Conservation (phyloP, 2,329 filamentous ascomycete genomes). For the Purpureocillium takamizusanense region DNA sequence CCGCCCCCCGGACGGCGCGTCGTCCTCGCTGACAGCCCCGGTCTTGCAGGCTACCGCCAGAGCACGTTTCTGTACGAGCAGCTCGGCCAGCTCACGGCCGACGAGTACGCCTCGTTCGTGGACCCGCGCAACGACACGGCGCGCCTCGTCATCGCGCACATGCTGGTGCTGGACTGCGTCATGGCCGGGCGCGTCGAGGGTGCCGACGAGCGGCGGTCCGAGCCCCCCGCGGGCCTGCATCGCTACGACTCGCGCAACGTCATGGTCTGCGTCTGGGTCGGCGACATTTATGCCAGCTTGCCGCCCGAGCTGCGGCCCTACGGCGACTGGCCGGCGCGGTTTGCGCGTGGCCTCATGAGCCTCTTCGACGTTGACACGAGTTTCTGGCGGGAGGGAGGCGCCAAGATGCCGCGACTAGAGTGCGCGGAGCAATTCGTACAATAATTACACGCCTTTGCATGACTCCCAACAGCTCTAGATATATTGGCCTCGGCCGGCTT, state of each 20-base stretch:
- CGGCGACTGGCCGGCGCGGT: conserved; percentile 20
- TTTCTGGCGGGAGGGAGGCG: conserved; percentile 1
- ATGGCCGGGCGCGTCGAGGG: conserved; percentile 14
- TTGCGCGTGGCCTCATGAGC: conserved; percentile 10
- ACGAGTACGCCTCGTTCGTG: conserved; percentile 22
- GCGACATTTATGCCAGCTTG: conserved; percentile 22
- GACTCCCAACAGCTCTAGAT: too few species aligned
- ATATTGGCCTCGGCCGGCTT: too few species aligned
- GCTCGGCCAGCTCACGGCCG: conserved; percentile 14
- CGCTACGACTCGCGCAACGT: conserved; percentile 13
- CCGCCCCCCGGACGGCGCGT: too few species aligned
- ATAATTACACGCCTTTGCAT: too few species aligned
- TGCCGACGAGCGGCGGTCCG: conserved; percentile 1
- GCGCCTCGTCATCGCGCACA: conserved; percentile 27
- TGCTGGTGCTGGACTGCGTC: conserved; percentile 22
- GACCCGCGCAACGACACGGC: conserved; percentile 19
- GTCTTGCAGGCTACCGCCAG: conserved; percentile 15
- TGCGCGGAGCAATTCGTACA: not conserved
- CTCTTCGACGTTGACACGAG: not conserved
- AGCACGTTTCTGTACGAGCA: conserved; percentile 18
- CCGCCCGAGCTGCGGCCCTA: conserved; percentile 20
- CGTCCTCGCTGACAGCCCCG: not conserved
- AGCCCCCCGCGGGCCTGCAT: conserved; percentile 1
- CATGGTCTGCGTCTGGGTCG: conserved; percentile 28
- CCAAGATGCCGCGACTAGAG: not conserved